Percentiles rank a stretch among this genome's conserved stretches.
These are phyloP conservation scores for Saccharomyces pastorianus DNA, from an alignment of 1,139 yeast genomes.

Conservation along the genomic window DNA sequence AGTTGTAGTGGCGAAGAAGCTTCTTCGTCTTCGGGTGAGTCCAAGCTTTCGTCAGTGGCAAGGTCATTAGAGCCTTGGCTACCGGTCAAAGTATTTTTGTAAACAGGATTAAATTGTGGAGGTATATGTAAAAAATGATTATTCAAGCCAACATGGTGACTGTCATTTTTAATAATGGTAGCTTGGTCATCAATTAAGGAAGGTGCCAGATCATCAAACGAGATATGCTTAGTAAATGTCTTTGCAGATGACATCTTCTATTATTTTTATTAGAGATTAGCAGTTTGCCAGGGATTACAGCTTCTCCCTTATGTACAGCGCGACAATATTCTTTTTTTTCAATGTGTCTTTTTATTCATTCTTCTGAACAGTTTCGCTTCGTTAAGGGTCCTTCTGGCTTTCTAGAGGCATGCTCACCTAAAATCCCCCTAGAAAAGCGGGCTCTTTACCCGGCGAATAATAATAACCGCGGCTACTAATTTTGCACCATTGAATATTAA, in stretches of 20 bases:
- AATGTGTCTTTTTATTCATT: background rate
- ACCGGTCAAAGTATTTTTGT: slow-evolving; percentile 4
- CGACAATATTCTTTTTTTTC: background rate
- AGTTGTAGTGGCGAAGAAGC: background rate
- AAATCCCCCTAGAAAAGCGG: background rate
- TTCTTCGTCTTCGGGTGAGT: background rate
- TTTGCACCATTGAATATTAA: background rate
- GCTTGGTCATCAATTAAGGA: slow-evolving; percentile 26
- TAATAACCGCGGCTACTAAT: background rate
- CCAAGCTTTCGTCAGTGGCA: background rate
- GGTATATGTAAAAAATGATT: slow-evolving; percentile 28
- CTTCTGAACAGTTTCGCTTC: background rate
- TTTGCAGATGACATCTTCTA: slow-evolving; percentile 4
- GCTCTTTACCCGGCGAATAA: background rate
- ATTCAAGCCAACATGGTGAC: slow-evolving; percentile 18
- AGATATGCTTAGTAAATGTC: slow-evolving; percentile 23
- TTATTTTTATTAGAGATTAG: background rate
- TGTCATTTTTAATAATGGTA: slow-evolving; percentile 14
- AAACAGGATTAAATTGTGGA: slow-evolving; percentile 27
- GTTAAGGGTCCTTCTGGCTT: background rate
- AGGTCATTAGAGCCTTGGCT: background rate
- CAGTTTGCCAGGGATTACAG: background rate
- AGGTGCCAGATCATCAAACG: slow-evolving; percentile 32
- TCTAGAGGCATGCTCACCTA: background rate
- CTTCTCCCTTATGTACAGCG: background rate